Evolutionary conservation across 176 grass and related monocot genomes (phyloP), one percentile per base, ranked within the genome.

Genomic region (Oryza glumipatula): DNA sequence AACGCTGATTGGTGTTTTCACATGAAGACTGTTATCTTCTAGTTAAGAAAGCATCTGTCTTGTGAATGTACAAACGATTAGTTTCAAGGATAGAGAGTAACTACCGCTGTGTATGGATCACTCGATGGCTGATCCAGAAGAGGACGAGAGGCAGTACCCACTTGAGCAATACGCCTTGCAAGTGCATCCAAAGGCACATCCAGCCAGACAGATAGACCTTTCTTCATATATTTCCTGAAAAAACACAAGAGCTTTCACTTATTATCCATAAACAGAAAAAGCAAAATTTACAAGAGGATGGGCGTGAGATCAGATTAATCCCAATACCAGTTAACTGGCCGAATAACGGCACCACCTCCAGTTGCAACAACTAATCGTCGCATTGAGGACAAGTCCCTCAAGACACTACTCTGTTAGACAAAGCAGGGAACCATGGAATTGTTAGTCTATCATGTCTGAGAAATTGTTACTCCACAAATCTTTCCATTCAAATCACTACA

Each of bases 161-260:
- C 93, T 90, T 86, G 92, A 26, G 96, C 93, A 86, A 96, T 96
- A 52, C 96, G 81, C 87, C 82, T 91, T 9, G 96, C 96, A 67
- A 96, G 93, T 48, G 93, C 91, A 65, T 99, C 96, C 81, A 99
- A 74, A 73, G 96, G 96, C 32, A 99, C 96, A 89, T 99, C 96
- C 61, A 96, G 88, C 96, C 94, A 96, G 67, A 99, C 76, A 48
- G 96, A 89, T 30, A 98, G 35, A 21, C 96, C 96, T 28, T 92
- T 89, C 86, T 94, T 99, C 96, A 99, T 96, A 76, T 94, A 92
- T 49, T 78, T 92, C 90, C 88, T 91, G 73, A 77, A 44, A 90
- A 46, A 72, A 44, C 30, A 33, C 48, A 45, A 30, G n/a, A 70
- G 1, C 33, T 43, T 15, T 47, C 41, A 80, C 24, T 74, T 47